Evolutionary conservation across 345 rosid genomes (phyloP), one percentile per base, ranked within the genome.

Genomic region (Salix exigua): DNA sequence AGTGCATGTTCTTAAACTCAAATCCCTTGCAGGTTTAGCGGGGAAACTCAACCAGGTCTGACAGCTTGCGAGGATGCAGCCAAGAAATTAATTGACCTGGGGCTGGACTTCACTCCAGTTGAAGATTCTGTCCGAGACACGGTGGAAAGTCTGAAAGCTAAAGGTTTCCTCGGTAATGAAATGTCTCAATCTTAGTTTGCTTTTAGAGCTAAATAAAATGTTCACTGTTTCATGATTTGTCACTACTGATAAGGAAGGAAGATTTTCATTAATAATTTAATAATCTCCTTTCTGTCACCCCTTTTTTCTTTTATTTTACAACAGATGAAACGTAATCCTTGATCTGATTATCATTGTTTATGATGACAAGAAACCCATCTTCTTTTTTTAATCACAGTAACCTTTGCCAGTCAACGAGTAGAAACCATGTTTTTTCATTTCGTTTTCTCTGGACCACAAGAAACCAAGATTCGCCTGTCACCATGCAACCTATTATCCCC

Each of bases 1-100:
- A 9, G 38, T n/a, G 33, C 50, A 26, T 67, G 50, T 66, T 38
- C 68, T 53, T n/a, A 31, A 33, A 53, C 44, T 77, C 51, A 30
- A 31, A 50, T 71, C 4, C 31, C 51, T 7, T 55, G 23, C 86
- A 88, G 84, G 81, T 90, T 92, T 77, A 51, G 28, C 1, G 82
- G 77, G 42, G 92, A 88, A 80, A 94, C 96, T 60, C 94, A 94
- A 31, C 93, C 92, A 0, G 94, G 96, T 5, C 79, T 92, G 73
- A 70, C 72, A 68, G 58, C 86, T 1, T 82, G 94, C 79, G 26
- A 83, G 62, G 88, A 90, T 71, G 94, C 96, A n/a, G 94, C 94
- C 50, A 89, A 92, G 89, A 88, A 87, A 79, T 77, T 92, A 78
- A 85, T 90, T 0, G 77, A 88, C 67, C 84, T 90, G 26, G 97